phyloP scores from a whole-genome alignment of 23 red algal genomes.

The Gracilaria caudata region DNA sequence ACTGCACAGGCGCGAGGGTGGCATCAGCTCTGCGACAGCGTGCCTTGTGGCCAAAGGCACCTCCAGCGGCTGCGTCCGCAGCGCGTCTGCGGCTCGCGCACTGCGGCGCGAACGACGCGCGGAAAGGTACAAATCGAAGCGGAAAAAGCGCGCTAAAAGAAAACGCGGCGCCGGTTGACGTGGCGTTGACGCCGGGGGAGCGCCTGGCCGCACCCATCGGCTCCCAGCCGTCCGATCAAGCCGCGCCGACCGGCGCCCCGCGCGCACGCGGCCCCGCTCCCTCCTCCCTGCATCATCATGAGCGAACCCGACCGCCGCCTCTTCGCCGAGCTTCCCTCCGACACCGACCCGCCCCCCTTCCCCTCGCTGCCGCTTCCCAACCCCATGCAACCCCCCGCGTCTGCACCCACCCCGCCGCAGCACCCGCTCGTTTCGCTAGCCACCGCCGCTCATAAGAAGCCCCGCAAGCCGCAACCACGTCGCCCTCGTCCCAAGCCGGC shows the following conservation, averaged over 20 bases:
- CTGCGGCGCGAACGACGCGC: neutral
- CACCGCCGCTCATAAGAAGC: neutral
- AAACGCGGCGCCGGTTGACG: neutral
- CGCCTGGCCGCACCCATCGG: neutral
- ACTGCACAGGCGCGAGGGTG: too few species aligned
- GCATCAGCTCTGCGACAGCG: too few species aligned
- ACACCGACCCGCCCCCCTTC: neutral
- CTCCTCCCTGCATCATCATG: neutral
- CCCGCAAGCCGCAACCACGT: neutral
- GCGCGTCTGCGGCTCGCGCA: neutral
- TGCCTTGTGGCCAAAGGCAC: too few species aligned
- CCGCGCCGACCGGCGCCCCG: conserved; percentile 15
- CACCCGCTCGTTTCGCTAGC: conserved; percentile 19
- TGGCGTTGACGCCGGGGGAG: neutral
- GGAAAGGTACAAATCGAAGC: neutral
- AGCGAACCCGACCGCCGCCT: conserved; percentile 5
- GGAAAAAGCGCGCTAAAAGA: conserved; percentile 13
- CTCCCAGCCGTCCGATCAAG: conserved; percentile 14
- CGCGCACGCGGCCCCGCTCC: neutral
- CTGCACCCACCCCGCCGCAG: neutral
- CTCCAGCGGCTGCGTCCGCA: neutral
- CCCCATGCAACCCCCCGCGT: neutral
- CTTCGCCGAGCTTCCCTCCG: neutral
- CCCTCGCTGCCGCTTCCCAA: neutral
- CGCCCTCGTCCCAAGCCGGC: neutral